Percentiles rank a stretch among this genome's conserved stretches.
phyloP scores from a whole-genome alignment of 345 rosid genomes.

The Cardamine occulta region DNA sequence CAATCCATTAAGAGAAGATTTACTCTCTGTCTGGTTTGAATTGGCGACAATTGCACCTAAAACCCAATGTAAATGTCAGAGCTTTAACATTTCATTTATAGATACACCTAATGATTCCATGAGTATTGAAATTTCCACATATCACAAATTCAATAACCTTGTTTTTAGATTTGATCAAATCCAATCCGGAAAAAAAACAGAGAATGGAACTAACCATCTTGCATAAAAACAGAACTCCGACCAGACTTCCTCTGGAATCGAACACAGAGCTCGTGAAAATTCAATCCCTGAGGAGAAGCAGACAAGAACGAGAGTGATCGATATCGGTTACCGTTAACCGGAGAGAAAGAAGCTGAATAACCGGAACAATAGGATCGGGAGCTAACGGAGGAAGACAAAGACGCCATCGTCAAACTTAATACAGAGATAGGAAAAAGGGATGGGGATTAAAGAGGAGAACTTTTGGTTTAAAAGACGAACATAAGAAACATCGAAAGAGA shows the following conservation, averaged over 20 bases:
- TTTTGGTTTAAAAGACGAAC: slow-evolving; percentile 26
- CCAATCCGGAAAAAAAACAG: background rate
- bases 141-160: background rate
- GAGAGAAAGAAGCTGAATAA: slow-evolving; percentile 36
- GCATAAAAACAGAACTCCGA: slow-evolving; percentile 53
- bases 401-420: slow-evolving; percentile 50
- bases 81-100: background rate
- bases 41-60: slow-evolving; percentile 70
- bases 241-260: slow-evolving; percentile 46
- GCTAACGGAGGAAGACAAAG: slow-evolving; percentile 55
- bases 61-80: slow-evolving; percentile 13
- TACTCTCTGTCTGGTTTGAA: slow-evolving; percentile 46
- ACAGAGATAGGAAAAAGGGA: background rate
- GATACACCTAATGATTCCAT: slow-evolving; percentile 10
- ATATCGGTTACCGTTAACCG: slow-evolving; percentile 34
- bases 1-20: slow-evolving; percentile 51
- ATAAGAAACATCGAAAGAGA: slow-evolving; percentile 67
- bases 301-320: slow-evolving; percentile 48
- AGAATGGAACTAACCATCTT: slow-evolving; percentile 51
- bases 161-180: background rate
- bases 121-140: background rate
- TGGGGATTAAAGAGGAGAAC: background rate
- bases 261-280: slow-evolving; percentile 50
- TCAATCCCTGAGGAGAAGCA: slow-evolving; percentile 34
- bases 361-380: slow-evolving; percentile 48